Evolutionary conservation across 1,139 yeast genomes (phyloP).

Genomic region (Yamadazyma songkhlaensis): DNA sequence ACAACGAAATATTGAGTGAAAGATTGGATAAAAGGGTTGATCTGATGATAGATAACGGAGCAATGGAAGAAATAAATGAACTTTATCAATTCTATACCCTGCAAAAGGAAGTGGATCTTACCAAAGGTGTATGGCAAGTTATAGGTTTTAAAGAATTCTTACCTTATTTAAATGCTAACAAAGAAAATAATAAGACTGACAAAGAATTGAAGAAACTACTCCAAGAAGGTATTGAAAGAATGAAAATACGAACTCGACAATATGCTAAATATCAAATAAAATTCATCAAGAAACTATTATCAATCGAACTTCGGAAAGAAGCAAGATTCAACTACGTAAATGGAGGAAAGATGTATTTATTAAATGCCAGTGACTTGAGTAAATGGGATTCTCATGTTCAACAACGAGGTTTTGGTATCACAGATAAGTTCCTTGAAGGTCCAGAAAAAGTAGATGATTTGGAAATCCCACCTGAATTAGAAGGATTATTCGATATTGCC

Average conservation of each 20-base stretch:
- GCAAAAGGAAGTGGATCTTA: constrained; percentile 42
- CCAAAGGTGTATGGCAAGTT: constrained; percentile 89
- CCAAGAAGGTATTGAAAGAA: constrained; percentile 45
- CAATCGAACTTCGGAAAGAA: constrained; percentile 59
- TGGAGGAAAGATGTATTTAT: constrained; percentile 63
- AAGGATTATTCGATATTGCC: constrained; percentile 27
- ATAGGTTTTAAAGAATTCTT: constrained; percentile 93
- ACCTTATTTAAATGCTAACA: constrained; percentile 55
- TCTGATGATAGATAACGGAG: constrained; percentile 70
- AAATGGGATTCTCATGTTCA: constrained; percentile 60
- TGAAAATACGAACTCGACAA: constrained; percentile 83
- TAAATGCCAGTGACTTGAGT: constrained; percentile 73
- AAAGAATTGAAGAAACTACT: constrained; percentile 1
- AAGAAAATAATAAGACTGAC: constrained; percentile 11
- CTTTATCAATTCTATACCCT: constrained; percentile 45
- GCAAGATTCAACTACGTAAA: constrained; percentile 44
- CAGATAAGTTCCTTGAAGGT: constrained; percentile 35
- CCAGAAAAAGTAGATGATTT: constrained; percentile 3
- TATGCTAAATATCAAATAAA: constrained; percentile 90
- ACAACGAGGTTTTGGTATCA: constrained; percentile 51
- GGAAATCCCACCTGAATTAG: constrained; percentile 45
- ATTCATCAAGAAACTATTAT: constrained; percentile 78
- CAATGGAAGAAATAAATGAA: constrained; percentile 62
- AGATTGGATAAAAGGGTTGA: constrained; percentile 82
- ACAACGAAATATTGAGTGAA: constrained; percentile 52